Evolutionary conservation across 345 rosid species (phyloP).

Genomic region (Populus simonii): DNA sequence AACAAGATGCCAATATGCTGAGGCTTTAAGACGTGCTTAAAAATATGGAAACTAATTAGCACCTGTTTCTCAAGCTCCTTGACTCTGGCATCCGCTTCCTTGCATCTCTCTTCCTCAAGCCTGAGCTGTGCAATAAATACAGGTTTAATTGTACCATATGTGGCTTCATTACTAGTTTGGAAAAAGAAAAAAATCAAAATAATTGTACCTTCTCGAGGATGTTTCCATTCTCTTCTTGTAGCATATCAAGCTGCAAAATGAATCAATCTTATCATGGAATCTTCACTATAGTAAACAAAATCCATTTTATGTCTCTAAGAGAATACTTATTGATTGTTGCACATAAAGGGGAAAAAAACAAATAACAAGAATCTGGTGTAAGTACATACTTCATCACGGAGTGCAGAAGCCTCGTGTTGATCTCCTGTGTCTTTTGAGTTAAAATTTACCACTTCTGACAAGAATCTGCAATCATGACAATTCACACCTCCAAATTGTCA

Average conservation of each 20-base stretch:
- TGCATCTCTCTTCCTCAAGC: slow-evolving; percentile 32
- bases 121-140: slow-evolving; percentile 23
- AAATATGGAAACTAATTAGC: neutral
- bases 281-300: slow-evolving; percentile 2
- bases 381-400: slow-evolving; percentile 82
- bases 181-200: neutral
- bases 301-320: slow-evolving; percentile 4
- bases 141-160: neutral
- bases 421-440: slow-evolving; percentile 57
- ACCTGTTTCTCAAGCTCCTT: slow-evolving; percentile 36
- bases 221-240: slow-evolving; percentile 55
- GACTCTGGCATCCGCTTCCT: slow-evolving; percentile 31
- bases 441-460: slow-evolving; percentile 12
- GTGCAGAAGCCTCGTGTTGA: slow-evolving; percentile 86
- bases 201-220: slow-evolving; percentile 24
- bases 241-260: slow-evolving; percentile 73
- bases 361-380: neutral
- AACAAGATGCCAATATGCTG: neutral
- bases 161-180: neutral
- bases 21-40: neutral
- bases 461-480: slow-evolving; percentile 22
- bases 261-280: neutral
- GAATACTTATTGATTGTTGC: neutral
- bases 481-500: slow-evolving; percentile 1
- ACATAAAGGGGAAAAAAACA: neutral